A percentile compares a stretch with the other conserved stretches of the same genome.
These are phyloP conservation scores for Trichoderma koningii DNA, from an alignment of 2,329 filamentous ascomycete genomes.

Conservation along the genomic window DNA sequence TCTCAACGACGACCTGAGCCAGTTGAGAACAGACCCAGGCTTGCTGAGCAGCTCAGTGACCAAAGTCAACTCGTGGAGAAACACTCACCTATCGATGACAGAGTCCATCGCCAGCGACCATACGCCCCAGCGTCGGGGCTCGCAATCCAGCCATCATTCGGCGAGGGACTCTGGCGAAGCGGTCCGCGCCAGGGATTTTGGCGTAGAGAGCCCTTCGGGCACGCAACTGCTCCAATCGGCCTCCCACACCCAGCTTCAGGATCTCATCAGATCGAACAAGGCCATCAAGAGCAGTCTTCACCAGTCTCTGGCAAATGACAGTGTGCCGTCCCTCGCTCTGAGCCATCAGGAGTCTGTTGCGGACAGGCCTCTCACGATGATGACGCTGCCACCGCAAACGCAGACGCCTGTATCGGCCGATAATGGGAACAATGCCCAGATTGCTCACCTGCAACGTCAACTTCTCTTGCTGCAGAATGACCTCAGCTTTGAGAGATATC, in stretches of 20 bases:
- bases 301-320: constrained; percentile 60
- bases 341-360: constrained; percentile 52
- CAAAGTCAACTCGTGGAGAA: constrained; percentile 52
- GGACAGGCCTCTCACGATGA: constrained; percentile 41
- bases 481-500: constrained; percentile 78
- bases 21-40: constrained; percentile 42
- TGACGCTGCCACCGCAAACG: constrained; percentile 36
- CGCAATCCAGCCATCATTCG: constrained; percentile 56
- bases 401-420: constrained; percentile 38
- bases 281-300: constrained; percentile 58
- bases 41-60: constrained; percentile 46
- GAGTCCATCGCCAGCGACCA: constrained; percentile 47
- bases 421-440: constrained; percentile 42
- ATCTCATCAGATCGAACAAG: constrained; percentile 63
- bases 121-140: constrained; percentile 45
- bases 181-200: constrained; percentile 41
- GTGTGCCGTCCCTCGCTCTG: constrained; percentile 55
- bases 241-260: constrained; percentile 60
- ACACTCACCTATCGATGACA: constrained; percentile 54
- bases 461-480: constrained; percentile 78
- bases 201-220: constrained; percentile 62
- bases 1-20: constrained; percentile 39
- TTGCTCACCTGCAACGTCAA: constrained; percentile 67
- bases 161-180: constrained; percentile 49
- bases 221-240: constrained; percentile 51